Evolutionary conservation across 495 filamentous ascomycete genomes (phyloP).

Genomic region (Penicillium canariense): DNA sequence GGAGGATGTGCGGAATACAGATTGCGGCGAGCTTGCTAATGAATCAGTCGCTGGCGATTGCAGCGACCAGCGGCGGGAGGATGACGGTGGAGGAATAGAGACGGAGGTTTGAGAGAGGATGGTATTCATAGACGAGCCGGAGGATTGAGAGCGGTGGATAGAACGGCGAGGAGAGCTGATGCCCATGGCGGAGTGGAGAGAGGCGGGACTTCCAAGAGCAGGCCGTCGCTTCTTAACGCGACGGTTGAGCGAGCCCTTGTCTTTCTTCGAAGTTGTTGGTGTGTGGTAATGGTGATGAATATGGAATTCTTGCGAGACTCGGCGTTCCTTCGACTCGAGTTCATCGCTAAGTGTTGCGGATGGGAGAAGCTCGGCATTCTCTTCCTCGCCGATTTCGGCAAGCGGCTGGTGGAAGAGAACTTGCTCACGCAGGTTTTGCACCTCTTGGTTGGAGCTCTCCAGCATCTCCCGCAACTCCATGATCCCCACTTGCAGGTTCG

Average conservation of each 20-base stretch:
- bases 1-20: constrained; percentile 66
- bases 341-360: constrained; percentile 64
- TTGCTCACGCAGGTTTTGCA: constrained; percentile 81
- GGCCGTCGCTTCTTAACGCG: constrained; percentile 71
- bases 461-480: constrained; percentile 90
- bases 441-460: constrained; percentile 88
- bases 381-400: constrained; percentile 34
- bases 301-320: constrained; percentile 72
- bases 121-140: constrained; percentile 51
- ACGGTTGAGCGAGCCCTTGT: constrained; percentile 46
- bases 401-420: constrained; percentile 75
- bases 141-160: constrained; percentile 41
- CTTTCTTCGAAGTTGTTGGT: constrained; percentile 50
- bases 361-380: constrained; percentile 11
- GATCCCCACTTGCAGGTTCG: constrained; percentile 84
- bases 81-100: constrained; percentile 52
- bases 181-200: constrained; percentile 56
- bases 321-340: constrained; percentile 53
- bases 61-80: constrained; percentile 60
- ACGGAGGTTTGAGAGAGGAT: constrained; percentile 64
- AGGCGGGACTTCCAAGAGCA: constrained; percentile 48
- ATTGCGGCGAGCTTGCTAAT: constrained; percentile 76
- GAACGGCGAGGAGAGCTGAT: constrained; percentile 39
- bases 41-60: constrained; percentile 70
- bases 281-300: constrained; percentile 92